Conservation (phyloP, 2,329 filamentous ascomycete genomes). For the Teratosphaeria nubilosa region DNA sequence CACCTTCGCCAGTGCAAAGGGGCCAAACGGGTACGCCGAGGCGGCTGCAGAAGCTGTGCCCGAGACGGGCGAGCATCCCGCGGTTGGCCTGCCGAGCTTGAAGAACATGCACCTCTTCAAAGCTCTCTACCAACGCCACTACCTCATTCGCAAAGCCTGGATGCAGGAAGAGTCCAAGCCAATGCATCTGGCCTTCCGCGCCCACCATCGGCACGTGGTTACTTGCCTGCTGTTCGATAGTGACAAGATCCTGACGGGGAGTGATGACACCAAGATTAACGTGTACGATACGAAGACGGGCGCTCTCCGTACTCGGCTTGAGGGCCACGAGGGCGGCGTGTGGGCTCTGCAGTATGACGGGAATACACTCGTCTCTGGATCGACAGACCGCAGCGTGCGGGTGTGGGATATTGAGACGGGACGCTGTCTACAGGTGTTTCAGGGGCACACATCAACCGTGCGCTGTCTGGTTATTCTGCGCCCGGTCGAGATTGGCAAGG, state of each 20-base stretch:
- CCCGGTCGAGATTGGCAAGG: conserved; percentile 66
- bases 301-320: conserved; percentile 67
- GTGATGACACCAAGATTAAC: conserved; percentile 94
- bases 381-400: conserved; percentile 93
- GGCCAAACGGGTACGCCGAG: conserved; percentile 75
- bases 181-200: conserved; percentile 88
- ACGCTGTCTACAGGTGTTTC: conserved; percentile 87
- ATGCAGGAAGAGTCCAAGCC: conserved; percentile 74
- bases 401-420: conserved; percentile 97
- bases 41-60: conserved; percentile 75
- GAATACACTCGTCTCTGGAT: conserved; percentile 89
- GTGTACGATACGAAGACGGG: conserved; percentile 97
- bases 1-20: conserved; percentile 52
- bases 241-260: conserved; percentile 95
- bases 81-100: conserved; percentile 66
- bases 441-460: conserved; percentile 95
- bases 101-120: conserved; percentile 88
- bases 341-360: conserved; percentile 97
- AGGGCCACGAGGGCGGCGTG: conserved; percentile 92
- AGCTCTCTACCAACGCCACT: conserved; percentile 84
- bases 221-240: conserved; percentile 96
- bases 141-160: conserved; percentile 86
- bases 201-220: conserved; percentile 90
- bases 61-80: conserved; percentile 45
- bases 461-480: conserved; percentile 90